phyloP scores from a whole-genome alignment of 2,329 filamentous ascomycete species.

The Ophiostoma sp. region DNA sequence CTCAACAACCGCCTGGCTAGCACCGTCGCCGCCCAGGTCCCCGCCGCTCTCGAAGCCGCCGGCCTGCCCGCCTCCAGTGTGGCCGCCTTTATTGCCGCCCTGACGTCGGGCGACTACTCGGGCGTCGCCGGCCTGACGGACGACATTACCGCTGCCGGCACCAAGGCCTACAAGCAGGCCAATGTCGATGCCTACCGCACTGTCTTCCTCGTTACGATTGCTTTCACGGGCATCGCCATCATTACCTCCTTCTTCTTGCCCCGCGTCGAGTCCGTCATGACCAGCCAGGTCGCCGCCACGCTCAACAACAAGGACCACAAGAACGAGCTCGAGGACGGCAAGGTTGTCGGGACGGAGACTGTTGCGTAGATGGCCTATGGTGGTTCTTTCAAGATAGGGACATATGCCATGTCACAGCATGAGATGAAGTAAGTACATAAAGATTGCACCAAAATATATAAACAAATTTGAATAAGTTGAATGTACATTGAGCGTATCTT shows the following conservation, averaged over 20 bases:
- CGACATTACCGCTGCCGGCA: constrained; percentile 36
- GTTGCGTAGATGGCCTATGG: background rate
- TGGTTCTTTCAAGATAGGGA: no score
- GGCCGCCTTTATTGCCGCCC: constrained; percentile 38
- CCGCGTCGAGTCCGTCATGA: constrained; percentile 23
- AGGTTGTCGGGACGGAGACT: background rate
- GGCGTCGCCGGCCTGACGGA: constrained; percentile 37
- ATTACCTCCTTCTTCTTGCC: constrained; percentile 30
- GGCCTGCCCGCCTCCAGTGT: constrained; percentile 41
- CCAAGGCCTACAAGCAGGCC: constrained; percentile 38
- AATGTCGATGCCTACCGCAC: constrained; percentile 41
- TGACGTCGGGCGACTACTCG: constrained; percentile 36
- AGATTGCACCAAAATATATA: background rate
- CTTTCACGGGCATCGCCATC: constrained; percentile 39
- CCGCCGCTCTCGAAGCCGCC: constrained; percentile 39
- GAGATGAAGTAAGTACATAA: background rate
- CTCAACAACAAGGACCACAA: constrained; percentile 14
- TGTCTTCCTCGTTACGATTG: constrained; percentile 40
- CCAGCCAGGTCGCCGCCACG: constrained; percentile 19
- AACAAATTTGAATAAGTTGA: background rate
- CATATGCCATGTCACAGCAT: no score
- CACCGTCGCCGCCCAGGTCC: constrained; percentile 37
- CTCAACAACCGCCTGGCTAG: constrained; percentile 38
- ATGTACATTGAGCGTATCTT: no score
- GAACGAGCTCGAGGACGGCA: constrained; percentile 15